phyloP scores from a whole-genome alignment of 495 filamentous ascomycete genomes.

The Jackrogersella multiformis region DNA sequence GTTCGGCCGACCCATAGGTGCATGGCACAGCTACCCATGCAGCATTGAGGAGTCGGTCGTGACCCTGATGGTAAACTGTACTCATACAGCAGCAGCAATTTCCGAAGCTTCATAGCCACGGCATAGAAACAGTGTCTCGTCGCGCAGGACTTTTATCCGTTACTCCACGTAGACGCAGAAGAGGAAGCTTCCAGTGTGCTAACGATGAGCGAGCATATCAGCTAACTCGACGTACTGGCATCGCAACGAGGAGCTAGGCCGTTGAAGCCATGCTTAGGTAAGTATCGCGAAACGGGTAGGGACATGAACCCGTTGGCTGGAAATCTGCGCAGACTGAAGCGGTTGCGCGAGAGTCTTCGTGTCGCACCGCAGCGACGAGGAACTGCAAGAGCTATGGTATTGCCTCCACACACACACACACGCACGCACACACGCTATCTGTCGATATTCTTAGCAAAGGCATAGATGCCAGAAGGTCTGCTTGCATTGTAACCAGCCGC shows the following conservation, averaged over 20 bases:
- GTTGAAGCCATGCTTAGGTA: constrained; percentile 3
- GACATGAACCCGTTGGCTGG: constrained; percentile 30
- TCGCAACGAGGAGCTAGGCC: neutral
- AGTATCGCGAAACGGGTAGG: constrained; percentile 25
- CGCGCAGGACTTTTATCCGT: constrained; percentile 33
- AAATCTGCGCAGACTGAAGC: constrained; percentile 14
- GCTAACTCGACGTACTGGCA: constrained; percentile 9
- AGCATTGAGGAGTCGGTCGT: constrained; percentile 15
- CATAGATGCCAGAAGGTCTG: constrained; percentile 15
- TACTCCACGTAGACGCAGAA: constrained; percentile 30
- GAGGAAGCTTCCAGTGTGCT: constrained; percentile 1
- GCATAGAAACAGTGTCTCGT: constrained; percentile 36
- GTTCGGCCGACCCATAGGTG: constrained; percentile 26
- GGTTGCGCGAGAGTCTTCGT: neutral
- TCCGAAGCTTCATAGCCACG: constrained; percentile 26
- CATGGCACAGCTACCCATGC: constrained; percentile 29
- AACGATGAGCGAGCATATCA: neutral
- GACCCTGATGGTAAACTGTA: constrained; percentile 8
- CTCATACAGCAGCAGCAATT: constrained; percentile 10
- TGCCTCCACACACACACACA: too few relatives aligned
- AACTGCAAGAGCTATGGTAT: constrained; percentile 10
- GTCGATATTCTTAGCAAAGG: constrained; percentile 1
- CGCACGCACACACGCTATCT: constrained; percentile 10
- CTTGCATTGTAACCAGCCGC: constrained; percentile 20
- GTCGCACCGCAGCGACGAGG: constrained; percentile 23